A percentile compares a stretch with the other conserved stretches of the same genome.
These are phyloP conservation scores for Penicillium coffeae DNA, from an alignment of 495 filamentous ascomycete genomes.

Conservation along the genomic window DNA sequence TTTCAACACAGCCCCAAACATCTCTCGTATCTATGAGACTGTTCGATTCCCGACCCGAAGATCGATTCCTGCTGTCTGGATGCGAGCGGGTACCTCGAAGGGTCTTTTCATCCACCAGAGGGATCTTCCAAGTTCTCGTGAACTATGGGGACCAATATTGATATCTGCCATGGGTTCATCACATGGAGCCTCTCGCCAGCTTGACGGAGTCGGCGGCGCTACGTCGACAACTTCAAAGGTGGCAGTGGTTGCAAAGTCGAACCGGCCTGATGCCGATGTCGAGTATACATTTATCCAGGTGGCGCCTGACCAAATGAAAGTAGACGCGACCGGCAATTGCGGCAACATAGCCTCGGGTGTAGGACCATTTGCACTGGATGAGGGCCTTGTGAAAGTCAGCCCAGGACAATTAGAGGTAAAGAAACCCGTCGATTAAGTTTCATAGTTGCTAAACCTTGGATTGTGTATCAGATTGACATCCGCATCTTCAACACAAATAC, in stretches of 20 bases:
- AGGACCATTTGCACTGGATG: conserved; percentile 34
- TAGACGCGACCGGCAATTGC: conserved; percentile 40
- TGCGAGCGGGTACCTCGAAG: conserved; percentile 38
- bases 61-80: conserved; percentile 28
- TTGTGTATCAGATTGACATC: conserved; percentile 21
- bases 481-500: conserved; percentile 33
- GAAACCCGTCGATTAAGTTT: neutral
- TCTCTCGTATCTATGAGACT: neutral
- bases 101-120: conserved; percentile 32
- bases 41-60: conserved; percentile 1
- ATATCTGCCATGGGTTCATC: conserved; percentile 31
- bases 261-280: conserved; percentile 25
- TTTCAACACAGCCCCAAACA: neutral
- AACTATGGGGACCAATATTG: conserved; percentile 25
- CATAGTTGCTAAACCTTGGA: neutral
- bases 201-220: conserved; percentile 36
- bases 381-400: conserved; percentile 22
- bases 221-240: conserved; percentile 42
- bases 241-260: conserved; percentile 29
- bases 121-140: conserved; percentile 21
- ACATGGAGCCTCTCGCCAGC: conserved; percentile 18
- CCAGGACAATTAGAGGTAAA: conserved; percentile 22
- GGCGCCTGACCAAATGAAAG: conserved; percentile 22
- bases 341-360: conserved; percentile 39
- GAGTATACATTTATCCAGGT: conserved; percentile 40